These are phyloP conservation scores for Pyrrhoderma lamaoense DNA, from an alignment of 1,284 basidiomycete species.

Conservation along the genomic window DNA sequence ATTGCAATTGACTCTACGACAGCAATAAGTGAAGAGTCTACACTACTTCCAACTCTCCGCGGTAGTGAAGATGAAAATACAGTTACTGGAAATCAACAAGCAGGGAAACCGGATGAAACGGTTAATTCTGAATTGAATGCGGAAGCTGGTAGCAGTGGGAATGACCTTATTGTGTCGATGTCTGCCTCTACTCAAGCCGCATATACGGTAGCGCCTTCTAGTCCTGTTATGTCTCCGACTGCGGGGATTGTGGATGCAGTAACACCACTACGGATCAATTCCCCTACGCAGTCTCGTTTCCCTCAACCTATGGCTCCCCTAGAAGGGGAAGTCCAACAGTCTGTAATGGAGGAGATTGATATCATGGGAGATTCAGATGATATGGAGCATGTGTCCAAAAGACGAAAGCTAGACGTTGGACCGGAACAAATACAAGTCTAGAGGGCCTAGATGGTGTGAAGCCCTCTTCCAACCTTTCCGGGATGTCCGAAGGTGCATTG, in stretches of 20 bases:
- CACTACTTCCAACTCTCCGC: too few relatives aligned
- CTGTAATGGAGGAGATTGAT: conserved; percentile 43
- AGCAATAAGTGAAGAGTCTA: too few relatives aligned
- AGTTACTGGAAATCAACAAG: too few relatives aligned
- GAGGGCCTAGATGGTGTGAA: neutral
- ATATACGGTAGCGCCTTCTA: neutral
- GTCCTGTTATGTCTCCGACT: conserved; percentile 4
- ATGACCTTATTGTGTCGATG: too few relatives aligned
- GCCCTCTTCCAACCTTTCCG: too few relatives aligned
- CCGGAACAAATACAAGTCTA: conserved; percentile 9
- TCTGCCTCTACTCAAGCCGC: neutral
- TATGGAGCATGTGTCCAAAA: conserved; percentile 40
- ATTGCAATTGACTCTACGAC: too few relatives aligned
- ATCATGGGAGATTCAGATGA: conserved; percentile 45
- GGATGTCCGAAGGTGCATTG: too few relatives aligned
- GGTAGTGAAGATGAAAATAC: too few relatives aligned
- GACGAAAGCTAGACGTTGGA: conserved; percentile 32
- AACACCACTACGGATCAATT: conserved; percentile 15
- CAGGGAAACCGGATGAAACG: too few relatives aligned
- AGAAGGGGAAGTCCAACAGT: conserved; percentile 18
- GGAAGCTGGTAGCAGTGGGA: too few relatives aligned
- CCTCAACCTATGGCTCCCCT: too few relatives aligned
- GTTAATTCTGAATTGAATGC: too few relatives aligned
- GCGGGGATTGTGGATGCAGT: conserved; percentile 8
- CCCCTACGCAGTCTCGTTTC: conserved; percentile 16